Evolutionary conservation across 2,329 filamentous ascomycete genomes (phyloP), one percentile per base, ranked within the genome.

Genomic region (Diaporthe capsici): DNA sequence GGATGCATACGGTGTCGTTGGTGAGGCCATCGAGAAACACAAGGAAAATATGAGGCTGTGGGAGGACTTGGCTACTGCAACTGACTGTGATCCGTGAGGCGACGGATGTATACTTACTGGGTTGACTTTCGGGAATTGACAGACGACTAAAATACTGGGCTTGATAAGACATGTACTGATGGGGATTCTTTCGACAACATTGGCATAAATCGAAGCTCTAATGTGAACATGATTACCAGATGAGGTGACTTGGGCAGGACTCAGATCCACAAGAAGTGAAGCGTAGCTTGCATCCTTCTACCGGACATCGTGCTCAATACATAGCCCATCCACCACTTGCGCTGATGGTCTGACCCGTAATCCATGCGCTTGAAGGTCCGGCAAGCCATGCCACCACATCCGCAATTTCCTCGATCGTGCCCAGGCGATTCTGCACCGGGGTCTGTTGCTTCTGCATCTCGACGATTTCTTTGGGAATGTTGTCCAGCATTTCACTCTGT

Each of bases 341-440:
- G 77, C 86, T 88, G 28, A 92, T 85, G 0, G 86, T 86, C 81
- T 92, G 90, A 20, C 90, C 91, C 2, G 86, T 87, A 13, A 89
- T 82, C 88, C 88, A 90, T 20, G 84, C 77, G 42, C 85, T 86
- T 67, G 87, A 85, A 76, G 86, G 84, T 6, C 87, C 85, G 22
- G 88, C 88, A 75, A 93, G 79, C 83, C 87, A 91, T 1, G 85
- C 87, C 28, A 92, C 90, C 68, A 92, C 84, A 75, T 87, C 85
- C 2, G 89, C 88, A 68, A 92, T 83, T 80, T 92, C 90, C 57
- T 89, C 85, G 5, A 85, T 79, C 17, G 82, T 88, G 0, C 89
- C 91, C 3, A 90, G 76, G 12, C 90, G 81, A 55, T 88, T 84
- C 77, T 88, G 83, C 0, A 91, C 83, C 0, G 89, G 86, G 8